These are phyloP conservation scores for Hanseniaspora sp. DNA, from an alignment of 1,139 yeast species.

Conservation along the genomic window DNA sequence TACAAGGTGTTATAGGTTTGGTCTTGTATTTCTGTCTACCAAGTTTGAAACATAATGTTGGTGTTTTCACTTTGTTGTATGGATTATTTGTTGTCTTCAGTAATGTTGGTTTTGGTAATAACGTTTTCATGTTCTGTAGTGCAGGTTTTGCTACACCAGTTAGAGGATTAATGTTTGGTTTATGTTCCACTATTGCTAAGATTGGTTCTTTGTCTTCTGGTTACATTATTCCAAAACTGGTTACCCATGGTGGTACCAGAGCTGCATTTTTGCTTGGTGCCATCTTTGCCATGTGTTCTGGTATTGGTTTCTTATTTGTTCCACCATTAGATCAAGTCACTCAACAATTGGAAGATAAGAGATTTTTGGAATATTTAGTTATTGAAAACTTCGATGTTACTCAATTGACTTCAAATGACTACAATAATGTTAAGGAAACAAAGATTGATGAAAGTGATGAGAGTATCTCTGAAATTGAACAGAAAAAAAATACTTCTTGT, in stretches of 20 bases:
- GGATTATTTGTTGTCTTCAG: slow-evolving; percentile 81
- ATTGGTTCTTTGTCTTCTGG: slow-evolving; percentile 88
- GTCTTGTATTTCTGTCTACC: slow-evolving; percentile 68
- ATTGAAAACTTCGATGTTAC: too few relatives aligned
- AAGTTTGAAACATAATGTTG: slow-evolving; percentile 48
- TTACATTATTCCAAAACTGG: slow-evolving; percentile 69
- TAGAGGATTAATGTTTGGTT: slow-evolving; percentile 82
- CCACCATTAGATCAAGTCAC: slow-evolving; percentile 81
- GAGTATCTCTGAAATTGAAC: too few relatives aligned
- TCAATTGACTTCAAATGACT: too few relatives aligned
- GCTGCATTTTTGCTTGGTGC: slow-evolving; percentile 39
- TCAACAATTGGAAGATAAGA: slow-evolving; percentile 62
- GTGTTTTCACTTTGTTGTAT: slow-evolving; percentile 69
- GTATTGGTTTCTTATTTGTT: slow-evolving; percentile 55
- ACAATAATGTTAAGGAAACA: too few relatives aligned
- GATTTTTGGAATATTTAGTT: slow-evolving; percentile 57
- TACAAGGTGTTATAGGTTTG: slow-evolving; percentile 71
- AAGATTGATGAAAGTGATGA: too few relatives aligned
- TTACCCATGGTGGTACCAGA: slow-evolving; percentile 29
- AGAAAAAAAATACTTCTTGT: too few relatives aligned
- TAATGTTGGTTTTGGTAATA: slow-evolving; percentile 81
- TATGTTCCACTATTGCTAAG: slow-evolving; percentile 85
- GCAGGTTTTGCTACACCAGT: slow-evolving; percentile 82
- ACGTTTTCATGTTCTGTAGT: slow-evolving; percentile 76
- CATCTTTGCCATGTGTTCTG: slow-evolving; percentile 40